These are phyloP conservation scores for Lichtheimia corymbifera DNA, from an alignment of 371 early-diverging fungal species.

Conservation along the genomic window DNA sequence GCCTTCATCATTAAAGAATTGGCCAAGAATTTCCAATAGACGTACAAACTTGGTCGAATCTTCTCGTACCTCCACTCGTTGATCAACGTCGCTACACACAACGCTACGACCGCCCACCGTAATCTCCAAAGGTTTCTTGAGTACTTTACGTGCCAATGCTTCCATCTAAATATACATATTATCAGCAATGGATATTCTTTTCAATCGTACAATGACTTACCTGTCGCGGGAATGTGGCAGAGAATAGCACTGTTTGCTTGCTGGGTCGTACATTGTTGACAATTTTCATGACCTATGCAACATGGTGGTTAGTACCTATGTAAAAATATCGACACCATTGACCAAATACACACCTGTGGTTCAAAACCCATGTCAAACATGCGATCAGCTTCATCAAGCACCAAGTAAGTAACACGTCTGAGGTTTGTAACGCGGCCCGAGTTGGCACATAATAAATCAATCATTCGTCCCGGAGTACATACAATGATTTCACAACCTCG, in stretches of 20 bases:
- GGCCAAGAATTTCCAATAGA: slow-evolving; percentile 88
- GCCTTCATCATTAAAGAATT: slow-evolving; percentile 65
- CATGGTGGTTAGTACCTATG: not conserved
- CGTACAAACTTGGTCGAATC: slow-evolving; percentile 83
- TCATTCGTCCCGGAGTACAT: slow-evolving; percentile 99
- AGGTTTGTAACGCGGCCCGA: slow-evolving; percentile 95
- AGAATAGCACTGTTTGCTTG: slow-evolving; percentile 92
- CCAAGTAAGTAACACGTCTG: slow-evolving; percentile 92
- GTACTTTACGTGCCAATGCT: slow-evolving; percentile 92
- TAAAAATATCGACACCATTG: not conserved
- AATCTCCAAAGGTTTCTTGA: slow-evolving; percentile 89
- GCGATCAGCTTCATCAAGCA: slow-evolving; percentile 98
- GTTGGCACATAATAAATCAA: slow-evolving; percentile 97
- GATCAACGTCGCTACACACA: slow-evolving; percentile 87
- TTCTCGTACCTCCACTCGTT: slow-evolving; percentile 89
- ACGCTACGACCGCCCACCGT: slow-evolving; percentile 93
- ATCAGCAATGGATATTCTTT: too few relatives aligned
- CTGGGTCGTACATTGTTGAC: slow-evolving; percentile 94
- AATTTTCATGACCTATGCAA: slow-evolving; percentile 84
- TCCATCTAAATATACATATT: slow-evolving; percentile 70
- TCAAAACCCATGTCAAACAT: slow-evolving; percentile 99
- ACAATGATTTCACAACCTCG: slow-evolving; percentile 98
- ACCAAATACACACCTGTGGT: slow-evolving; percentile 74
- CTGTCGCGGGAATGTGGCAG: slow-evolving; percentile 96
- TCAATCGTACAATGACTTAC: slow-evolving; percentile 20